These are phyloP conservation scores for Mikania micrantha DNA, from an alignment of 129 eudicot genomes.

Conservation along the genomic window DNA sequence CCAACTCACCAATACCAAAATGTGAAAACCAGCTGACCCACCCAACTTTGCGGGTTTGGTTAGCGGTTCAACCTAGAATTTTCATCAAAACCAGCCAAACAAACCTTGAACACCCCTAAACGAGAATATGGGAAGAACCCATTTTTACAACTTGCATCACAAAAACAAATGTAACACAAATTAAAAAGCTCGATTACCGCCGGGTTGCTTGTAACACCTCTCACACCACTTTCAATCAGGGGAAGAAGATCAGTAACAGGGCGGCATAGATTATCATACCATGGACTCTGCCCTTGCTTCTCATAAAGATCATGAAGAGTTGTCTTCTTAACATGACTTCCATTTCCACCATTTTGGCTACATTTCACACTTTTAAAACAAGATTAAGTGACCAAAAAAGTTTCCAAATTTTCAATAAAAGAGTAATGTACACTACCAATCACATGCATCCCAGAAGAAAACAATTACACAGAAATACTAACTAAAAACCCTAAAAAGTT, in stretches of 20 bases:
- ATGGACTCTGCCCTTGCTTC: slow-evolving; percentile 94
- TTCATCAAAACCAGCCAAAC: no score
- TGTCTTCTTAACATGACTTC: slow-evolving; percentile 65
- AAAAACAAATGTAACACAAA: neutral
- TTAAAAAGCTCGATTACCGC: slow-evolving; percentile 48
- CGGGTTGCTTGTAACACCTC: slow-evolving; percentile 99
- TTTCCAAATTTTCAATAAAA: neutral
- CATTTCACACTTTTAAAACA: slow-evolving; percentile 48
- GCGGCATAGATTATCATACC: slow-evolving; percentile 97
- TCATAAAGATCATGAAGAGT: slow-evolving; percentile 92
- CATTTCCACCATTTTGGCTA: slow-evolving; percentile 63
- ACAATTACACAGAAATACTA: neutral
- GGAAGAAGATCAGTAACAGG: slow-evolving; percentile 96
- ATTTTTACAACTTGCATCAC: neutral
- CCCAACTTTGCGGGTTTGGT: no score
- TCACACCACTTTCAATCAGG: slow-evolving; percentile 76
- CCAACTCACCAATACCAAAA: no score
- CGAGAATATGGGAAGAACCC: neutral
- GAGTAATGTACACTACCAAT: neutral
- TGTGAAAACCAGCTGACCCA: no score
- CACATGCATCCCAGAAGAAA: neutral
- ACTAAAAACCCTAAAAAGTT: neutral
- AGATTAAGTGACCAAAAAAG: neutral
- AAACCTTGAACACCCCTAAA: no score
- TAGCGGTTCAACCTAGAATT: no score